Base-by-base conservation (phyloP, 345 rosid species). In the Euphorbia lathyris region DNA sequence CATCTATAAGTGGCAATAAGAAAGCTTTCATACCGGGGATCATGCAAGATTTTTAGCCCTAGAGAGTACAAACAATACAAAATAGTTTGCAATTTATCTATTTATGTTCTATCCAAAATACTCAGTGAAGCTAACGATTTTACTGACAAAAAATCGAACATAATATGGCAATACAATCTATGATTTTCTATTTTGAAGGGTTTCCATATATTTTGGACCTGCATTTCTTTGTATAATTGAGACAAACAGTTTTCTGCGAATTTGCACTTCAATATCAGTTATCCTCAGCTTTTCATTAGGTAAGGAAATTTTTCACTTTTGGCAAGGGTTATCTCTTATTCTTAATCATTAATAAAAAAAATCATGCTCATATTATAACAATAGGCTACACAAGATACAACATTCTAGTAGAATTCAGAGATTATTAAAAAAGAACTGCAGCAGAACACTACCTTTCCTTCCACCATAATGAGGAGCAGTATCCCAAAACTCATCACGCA, bases 381-480 rank as follows among this genome's bases (percentile, higher is more conserved):
- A 29, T 12, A 58, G 17, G 40, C 45, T 57, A 8, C 72, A 30
- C 63, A 56, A 26, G 8, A 23, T 22, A 19, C 4, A 43, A 29
- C 26, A 36, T 62, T 25, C 36, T 58, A n/a, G 40, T 36, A 40
- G n/a, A 29, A 70, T 5, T 51, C n/a, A n/a, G 17, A 62, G 17
- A 14, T 9, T 34, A 40, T 40, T 2, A 40, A 40, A 14, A 61
- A 59, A 5, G 8, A 3, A 47, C 29, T 29, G 19, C 40, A 32
- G 13, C 7, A 9, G 58, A 60, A 32, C 26, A 57, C 5, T 57
- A 88, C 97, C 98, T 93, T 87, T 90, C 27, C 81, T 79, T 52
- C 96, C 96, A 59, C 98, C 98, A 77, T 89, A 93, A 62, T 90
- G 98, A 76, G 98, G 98, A 77, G 98, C 92, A 42, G 98, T 93